Evolutionary conservation across 2,329 filamentous ascomycete species (phyloP), one percentile per base, ranked within the genome.

Genomic region (Hymenoscyphus repandus): DNA sequence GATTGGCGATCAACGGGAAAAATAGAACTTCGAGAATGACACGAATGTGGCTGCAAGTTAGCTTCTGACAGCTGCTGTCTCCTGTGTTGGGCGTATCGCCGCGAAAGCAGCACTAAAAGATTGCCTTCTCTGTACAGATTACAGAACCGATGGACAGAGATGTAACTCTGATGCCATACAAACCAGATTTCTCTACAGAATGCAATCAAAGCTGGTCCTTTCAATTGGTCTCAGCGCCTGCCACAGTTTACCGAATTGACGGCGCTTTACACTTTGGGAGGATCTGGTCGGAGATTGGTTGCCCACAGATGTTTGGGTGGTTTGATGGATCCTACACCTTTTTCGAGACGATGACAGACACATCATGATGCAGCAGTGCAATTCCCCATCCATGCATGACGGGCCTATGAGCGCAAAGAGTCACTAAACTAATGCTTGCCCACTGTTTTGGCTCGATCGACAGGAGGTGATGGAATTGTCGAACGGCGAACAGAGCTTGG

Each of bases 201-300:
- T 27, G n/a, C 22, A 27, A 4, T 27, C 22, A 27, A 4, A 27
- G 7, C n/a, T n/a, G n/a, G n/a, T n/a, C n/a, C n/a, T 27, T 4
- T 7, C 34, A 37, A 37, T 37, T 37, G 34, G 12, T 37, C 12
- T 13, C 15, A 4, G 12, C 34, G 12, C 12, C 34, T 37, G 18
- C 38, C 15, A 40, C 38, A 40, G 13, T n/a, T n/a, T 18, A 18
- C 38, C 4, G n/a, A 7, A 17, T 6, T 18, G 34, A 5, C 10
- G 5, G 38, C 17, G 13, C 13, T 11, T 40, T 37, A 13, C 12
- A 37, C 34, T 17, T 18, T 7, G 38, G 38, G 18, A 47, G 56
- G 58, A 54, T 55, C 42, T 43, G 38, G 49, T 56, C 61, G 60
- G 61, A 63, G 57, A 63, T 63, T 63, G 61, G 57, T 53, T 42